phyloP scores from a whole-genome alignment of 1,139 yeast genomes.

The Pichia sorboxylosa region DNA sequence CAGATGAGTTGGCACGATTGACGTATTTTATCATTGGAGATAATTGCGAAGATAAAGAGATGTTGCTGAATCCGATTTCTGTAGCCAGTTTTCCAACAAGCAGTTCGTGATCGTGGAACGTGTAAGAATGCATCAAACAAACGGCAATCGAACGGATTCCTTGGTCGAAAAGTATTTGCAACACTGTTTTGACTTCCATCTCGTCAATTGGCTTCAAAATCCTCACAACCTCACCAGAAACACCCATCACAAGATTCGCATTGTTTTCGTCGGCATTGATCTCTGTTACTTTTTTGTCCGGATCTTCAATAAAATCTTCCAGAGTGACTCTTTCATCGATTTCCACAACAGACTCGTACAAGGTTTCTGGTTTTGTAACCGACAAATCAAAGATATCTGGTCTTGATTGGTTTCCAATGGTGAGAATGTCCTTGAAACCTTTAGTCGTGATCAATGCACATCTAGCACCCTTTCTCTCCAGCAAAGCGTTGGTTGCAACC shows the following conservation, averaged over 20 bases:
- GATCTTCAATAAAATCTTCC: conserved; percentile 56
- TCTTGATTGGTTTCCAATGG: conserved; percentile 64
- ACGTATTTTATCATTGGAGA: conserved; percentile 68
- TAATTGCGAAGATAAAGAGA: conserved; percentile 54
- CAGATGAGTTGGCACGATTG: conserved; percentile 60
- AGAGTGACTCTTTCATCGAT: conserved; percentile 64
- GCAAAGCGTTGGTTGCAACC: conserved; percentile 63
- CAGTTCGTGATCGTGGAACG: conserved; percentile 54
- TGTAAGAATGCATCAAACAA: conserved; percentile 58
- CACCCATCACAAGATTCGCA: conserved; percentile 33
- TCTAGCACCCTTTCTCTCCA: conserved; percentile 56
- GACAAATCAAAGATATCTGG: conserved; percentile 58
- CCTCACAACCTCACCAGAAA: conserved; percentile 54
- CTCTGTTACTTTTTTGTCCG: conserved; percentile 23
- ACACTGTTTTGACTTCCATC: conserved; percentile 27
- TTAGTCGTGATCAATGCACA: conserved; percentile 56
- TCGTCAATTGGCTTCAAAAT: conserved; percentile 39
- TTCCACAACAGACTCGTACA: conserved; percentile 54
- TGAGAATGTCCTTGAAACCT: conserved; percentile 52
- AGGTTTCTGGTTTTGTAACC: conserved; percentile 44
- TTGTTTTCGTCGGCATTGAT: conserved; percentile 20
- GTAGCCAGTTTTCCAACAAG: conserved; percentile 46
- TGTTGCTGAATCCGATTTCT: conserved; percentile 39
- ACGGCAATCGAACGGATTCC: conserved; percentile 61
- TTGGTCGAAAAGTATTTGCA: conserved; percentile 33